A percentile compares a stretch with the other conserved stretches of the same genome.
Conservation (phyloP, 176 grass and related monocot species). For the Urochloa ruziziensis region DNA sequence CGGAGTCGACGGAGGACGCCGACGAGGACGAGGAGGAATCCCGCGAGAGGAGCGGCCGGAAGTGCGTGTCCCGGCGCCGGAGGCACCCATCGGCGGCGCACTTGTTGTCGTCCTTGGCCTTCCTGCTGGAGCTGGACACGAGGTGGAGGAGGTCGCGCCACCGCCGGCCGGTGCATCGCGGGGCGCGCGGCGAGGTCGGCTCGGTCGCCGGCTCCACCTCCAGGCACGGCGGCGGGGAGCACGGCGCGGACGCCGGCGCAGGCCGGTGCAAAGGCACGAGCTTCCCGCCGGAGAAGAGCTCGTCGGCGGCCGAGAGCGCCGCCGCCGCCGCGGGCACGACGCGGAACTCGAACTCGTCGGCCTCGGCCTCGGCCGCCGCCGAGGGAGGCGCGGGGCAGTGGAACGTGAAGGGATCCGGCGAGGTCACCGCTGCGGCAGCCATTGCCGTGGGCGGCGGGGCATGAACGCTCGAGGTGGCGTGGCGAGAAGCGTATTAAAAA, state of each 20-base stretch:
- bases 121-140: constrained; percentile 35
- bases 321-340: constrained; percentile 38
- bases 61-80: constrained; percentile 6
- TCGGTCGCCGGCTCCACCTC: constrained; percentile 11
- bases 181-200: constrained; percentile 49
- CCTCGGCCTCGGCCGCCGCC: neutral
- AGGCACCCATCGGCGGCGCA: neutral
- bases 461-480: constrained; percentile 28
- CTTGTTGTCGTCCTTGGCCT: neutral
- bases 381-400: neutral
- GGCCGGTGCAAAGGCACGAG: constrained; percentile 51
- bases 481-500: constrained; percentile 5
- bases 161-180: constrained; percentile 50
- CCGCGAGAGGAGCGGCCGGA: constrained; percentile 51
- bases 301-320: constrained; percentile 60
- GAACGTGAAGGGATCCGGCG: constrained; percentile 41
- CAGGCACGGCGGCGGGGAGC: neutral
- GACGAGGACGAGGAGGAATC: constrained; percentile 42
- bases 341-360: constrained; percentile 59
- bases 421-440: constrained; percentile 43
- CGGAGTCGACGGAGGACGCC: constrained; percentile 41
- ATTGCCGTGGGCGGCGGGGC: constrained; percentile 35
- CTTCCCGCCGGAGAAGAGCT: constrained; percentile 68
- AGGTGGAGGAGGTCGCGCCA: constrained; percentile 58
- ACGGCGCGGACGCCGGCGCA: neutral